phyloP scores from a whole-genome alignment of 192 early-diverging fungal genomes.

The Umbelopsis ramanniana region DNA sequence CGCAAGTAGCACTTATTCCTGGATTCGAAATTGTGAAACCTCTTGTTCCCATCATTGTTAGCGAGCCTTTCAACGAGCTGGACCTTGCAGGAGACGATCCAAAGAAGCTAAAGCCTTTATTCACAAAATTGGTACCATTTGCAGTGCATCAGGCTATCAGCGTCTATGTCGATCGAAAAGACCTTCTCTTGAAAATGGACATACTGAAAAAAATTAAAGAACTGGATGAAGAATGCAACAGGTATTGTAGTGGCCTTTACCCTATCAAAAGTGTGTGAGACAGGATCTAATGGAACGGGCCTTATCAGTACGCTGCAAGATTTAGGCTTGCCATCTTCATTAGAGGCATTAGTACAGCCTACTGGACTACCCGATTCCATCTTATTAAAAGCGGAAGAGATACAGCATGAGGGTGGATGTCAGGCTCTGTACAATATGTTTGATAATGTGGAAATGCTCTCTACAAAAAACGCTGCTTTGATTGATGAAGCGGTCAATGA shows the following conservation, averaged over 20 bases:
- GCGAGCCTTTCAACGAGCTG: conserved; percentile 38
- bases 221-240: conserved; percentile 38
- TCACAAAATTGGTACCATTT: conserved; percentile 86
- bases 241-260: neutral
- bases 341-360: conserved; percentile 62
- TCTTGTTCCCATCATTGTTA: conserved; percentile 46
- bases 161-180: conserved; percentile 82
- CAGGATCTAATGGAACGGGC: neutral
- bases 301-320: conserved; percentile 24
- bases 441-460: conserved; percentile 62
- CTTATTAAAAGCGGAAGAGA: conserved; percentile 72
- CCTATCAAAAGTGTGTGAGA: neutral
- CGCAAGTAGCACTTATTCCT: conserved; percentile 61
- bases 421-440: conserved; percentile 64
- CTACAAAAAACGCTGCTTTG: conserved; percentile 52
- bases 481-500: conserved; percentile 70
- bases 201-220: conserved; percentile 68
- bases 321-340: conserved; percentile 30
- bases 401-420: conserved; percentile 76
- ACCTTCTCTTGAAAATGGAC: conserved; percentile 69
- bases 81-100: conserved; percentile 51
- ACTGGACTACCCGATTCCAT: conserved; percentile 74
- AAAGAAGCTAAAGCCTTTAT: conserved; percentile 57
- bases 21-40: conserved; percentile 79
- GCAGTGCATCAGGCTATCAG: conserved; percentile 89